phyloP scores from a whole-genome alignment of 2,329 filamentous ascomycete genomes.

The Teratosphaeria pseudoeucalypti region DNA sequence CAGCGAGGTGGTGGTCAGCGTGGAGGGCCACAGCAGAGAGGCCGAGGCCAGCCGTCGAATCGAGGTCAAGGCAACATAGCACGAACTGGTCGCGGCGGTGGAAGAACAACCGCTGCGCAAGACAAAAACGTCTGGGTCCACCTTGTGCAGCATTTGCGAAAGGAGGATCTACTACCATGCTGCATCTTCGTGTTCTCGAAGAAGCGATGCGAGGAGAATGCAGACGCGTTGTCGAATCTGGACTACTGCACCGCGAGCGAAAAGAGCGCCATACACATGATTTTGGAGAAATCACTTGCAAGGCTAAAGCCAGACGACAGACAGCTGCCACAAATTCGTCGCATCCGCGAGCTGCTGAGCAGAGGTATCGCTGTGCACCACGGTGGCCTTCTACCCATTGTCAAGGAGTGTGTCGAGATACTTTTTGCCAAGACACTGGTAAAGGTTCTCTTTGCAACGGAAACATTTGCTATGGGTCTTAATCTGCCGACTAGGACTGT shows the following conservation, averaged over 20 bases:
- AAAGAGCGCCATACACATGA: slow-evolving; percentile 96
- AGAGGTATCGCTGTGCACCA: slow-evolving; percentile 94
- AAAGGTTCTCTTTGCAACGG: slow-evolving; percentile 93
- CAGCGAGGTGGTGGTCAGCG: slow-evolving; percentile 44
- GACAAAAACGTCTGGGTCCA: slow-evolving; percentile 97
- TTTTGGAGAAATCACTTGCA: slow-evolving; percentile 87
- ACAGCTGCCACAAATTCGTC: slow-evolving; percentile 79
- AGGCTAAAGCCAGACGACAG: slow-evolving; percentile 85
- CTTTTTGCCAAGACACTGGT: slow-evolving; percentile 90
- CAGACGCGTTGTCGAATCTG: slow-evolving; percentile 85
- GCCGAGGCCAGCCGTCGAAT: slow-evolving; percentile 44
- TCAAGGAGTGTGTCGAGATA: slow-evolving; percentile 96
- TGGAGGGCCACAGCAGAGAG: slow-evolving; percentile 39
- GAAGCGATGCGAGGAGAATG: slow-evolving; percentile 93
- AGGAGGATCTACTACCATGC: slow-evolving; percentile 74
- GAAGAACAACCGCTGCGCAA: slow-evolving; percentile 79
- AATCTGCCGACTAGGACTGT: slow-evolving; percentile 94
- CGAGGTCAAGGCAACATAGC: slow-evolving; percentile 76
- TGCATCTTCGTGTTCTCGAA: slow-evolving; percentile 99
- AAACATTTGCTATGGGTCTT: slow-evolving; percentile 97
- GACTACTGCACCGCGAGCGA: slow-evolving; percentile 89
- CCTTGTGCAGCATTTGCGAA: slow-evolving; percentile 80
- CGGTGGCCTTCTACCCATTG: slow-evolving; percentile 84
- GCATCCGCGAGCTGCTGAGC: slow-evolving; percentile 72
- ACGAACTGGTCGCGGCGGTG: slow-evolving; percentile 71